phyloP scores from a whole-genome alignment of 257 asterid species.

The Phtheirospermum japonicum region DNA sequence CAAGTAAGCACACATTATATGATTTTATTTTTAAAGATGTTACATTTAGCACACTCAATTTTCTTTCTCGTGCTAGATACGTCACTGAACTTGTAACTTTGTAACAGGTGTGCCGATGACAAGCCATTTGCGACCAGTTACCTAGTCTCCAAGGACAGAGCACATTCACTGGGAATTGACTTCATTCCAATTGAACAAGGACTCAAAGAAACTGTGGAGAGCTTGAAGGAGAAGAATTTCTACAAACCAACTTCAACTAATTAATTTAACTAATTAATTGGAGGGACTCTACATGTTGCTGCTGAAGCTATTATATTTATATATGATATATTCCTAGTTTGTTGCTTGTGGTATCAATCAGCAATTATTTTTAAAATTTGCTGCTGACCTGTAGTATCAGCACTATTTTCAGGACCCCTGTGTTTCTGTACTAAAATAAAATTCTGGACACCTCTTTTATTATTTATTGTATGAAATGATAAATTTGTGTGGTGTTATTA shows the following conservation, averaged over 20 bases:
- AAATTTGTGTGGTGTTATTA: no score
- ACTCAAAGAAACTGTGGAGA: conserved; percentile 25
- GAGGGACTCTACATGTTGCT: background rate
- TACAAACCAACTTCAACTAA: background rate
- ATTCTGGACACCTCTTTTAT: background rate
- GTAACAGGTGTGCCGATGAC: conserved; percentile 13
- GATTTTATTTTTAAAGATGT: no score
- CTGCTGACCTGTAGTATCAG: conserved; percentile 1
- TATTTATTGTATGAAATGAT: no score
- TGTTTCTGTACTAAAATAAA: background rate
- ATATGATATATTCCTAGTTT: no score
- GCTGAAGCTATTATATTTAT: background rate
- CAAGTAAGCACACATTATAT: no score
- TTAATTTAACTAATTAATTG: background rate
- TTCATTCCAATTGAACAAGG: conserved; percentile 14
- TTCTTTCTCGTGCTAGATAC: no score
- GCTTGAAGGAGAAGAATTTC: conserved; percentile 9
- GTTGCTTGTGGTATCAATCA: no score
- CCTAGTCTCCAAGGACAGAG: conserved; percentile 21
- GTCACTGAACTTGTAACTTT: no score
- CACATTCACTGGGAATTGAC: conserved; percentile 10
- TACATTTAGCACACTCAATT: no score
- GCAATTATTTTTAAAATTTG: background rate
- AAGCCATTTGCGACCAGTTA: conserved; percentile 17
- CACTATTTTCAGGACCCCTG: background rate